Conservation (phyloP, 225 moss, liverwort and hornwort genomes). For the Climacium dendroides region DNA sequence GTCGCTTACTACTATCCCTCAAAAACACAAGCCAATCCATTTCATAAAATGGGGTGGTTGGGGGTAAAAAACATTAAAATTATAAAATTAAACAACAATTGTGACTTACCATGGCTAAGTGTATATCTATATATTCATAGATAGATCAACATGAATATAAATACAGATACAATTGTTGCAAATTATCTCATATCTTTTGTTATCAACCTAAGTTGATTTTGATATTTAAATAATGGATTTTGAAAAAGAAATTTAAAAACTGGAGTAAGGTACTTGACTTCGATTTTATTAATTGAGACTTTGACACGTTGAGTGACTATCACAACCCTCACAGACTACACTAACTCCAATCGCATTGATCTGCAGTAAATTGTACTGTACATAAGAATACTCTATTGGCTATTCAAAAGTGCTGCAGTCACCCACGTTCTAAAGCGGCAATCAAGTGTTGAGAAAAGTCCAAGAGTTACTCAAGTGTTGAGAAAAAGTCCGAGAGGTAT, state of each 20-base stretch:
- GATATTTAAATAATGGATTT: neutral
- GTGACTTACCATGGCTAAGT: neutral
- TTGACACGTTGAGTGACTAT: neutral
- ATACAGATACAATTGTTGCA: neutral
- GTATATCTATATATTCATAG: neutral
- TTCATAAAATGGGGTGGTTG: neutral
- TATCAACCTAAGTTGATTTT: neutral
- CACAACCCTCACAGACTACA: neutral
- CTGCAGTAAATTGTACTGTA: neutral
- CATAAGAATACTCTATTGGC: neutral
- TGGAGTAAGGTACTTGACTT: neutral
- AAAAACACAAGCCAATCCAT: neutral
- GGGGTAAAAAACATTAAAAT: neutral
- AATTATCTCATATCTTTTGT: neutral
- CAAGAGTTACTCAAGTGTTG: neutral
- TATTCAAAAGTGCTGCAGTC: neutral
- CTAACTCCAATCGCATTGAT: neutral
- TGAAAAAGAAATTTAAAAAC: neutral
- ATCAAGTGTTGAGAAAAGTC: neutral
- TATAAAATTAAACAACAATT: neutral
- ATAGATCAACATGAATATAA: too few relatives aligned
- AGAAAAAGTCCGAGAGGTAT: neutral
- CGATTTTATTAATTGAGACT: neutral
- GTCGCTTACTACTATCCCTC: neutral
- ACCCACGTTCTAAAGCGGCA: neutral